Evolutionary conservation across 345 rosid genomes (phyloP).

Genomic region (Murraya paniculata): DNA sequence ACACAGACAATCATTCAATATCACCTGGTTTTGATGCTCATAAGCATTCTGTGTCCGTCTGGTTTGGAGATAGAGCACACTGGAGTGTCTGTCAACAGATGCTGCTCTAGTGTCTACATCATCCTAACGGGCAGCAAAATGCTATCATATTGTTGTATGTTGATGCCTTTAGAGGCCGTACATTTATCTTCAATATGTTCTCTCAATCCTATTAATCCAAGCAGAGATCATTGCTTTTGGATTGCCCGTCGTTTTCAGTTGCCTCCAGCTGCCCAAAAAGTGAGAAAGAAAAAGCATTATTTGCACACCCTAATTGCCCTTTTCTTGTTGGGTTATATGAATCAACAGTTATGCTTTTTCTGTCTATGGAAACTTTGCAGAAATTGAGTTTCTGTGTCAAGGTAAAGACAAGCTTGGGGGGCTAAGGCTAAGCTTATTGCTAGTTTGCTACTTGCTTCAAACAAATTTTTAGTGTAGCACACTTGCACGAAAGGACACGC

Average conservation of each 20-base stretch:
- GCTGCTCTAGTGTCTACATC: not conserved
- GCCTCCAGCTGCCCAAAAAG: no score
- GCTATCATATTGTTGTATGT: not conserved
- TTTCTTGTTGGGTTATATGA: not conserved
- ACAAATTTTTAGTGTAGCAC: slow-evolving; percentile 14
- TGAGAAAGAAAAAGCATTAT: not conserved
- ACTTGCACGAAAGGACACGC: not conserved
- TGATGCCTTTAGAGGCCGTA: not conserved
- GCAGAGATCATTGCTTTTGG: no score
- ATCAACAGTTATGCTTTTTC: not conserved
- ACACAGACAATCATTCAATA: not conserved
- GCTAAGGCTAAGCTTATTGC: not conserved
- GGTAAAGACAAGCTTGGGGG: slow-evolving; percentile 22
- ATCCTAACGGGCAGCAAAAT: not conserved
- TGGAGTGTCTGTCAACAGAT: not conserved
- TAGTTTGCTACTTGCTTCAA: slow-evolving; percentile 9
- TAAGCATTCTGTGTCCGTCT: not conserved
- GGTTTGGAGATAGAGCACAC: not conserved
- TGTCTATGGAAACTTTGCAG: not conserved
- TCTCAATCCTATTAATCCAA: not conserved
- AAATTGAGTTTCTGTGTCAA: not conserved
- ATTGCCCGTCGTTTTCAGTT: no score
- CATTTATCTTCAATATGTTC: not conserved
- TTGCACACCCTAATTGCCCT: not conserved
- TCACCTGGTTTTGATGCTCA: not conserved